These are phyloP conservation scores for Boletus speciosus DNA, from an alignment of 768 basidiomycete genomes.

Conservation along the genomic window DNA sequence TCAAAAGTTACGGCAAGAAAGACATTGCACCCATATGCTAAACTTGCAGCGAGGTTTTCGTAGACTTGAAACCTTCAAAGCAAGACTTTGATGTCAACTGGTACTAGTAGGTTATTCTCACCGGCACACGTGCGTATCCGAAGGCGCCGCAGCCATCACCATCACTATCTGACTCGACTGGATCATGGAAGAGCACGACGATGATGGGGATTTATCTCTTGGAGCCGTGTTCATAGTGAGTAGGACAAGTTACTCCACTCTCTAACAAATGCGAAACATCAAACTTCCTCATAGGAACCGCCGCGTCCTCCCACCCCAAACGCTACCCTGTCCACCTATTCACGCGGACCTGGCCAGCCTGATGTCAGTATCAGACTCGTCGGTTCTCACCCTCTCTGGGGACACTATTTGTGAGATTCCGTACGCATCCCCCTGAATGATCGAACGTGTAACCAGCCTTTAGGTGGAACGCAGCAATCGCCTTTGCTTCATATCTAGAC, in stretches of 20 bases:
- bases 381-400: conserved; percentile 80
- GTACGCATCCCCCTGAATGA: background rate
- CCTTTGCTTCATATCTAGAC: conserved; percentile 70
- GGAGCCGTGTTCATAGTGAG: conserved; percentile 52
- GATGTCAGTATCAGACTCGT: conserved; percentile 64
- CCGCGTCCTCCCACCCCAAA: conserved; percentile 65
- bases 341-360: conserved; percentile 28
- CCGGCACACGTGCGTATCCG: background rate
- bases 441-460: background rate
- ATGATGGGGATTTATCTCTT: conserved; percentile 36
- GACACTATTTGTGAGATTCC: conserved; percentile 61
- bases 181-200: conserved; percentile 11
- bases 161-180: background rate
- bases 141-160: background rate
- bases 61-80: background rate
- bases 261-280: background rate
- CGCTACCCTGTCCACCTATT: conserved; percentile 51
- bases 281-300: conserved; percentile 43
- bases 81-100: background rate
- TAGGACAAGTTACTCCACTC: background rate
- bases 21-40: background rate
- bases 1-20: too few relatives aligned
- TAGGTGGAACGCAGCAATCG: conserved; percentile 80
- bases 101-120: background rate
- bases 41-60: background rate